A percentile compares a stretch with the other conserved stretches of the same genome.
Conservation (phyloP, 306 rosid species). For the Quercus cerris region DNA sequence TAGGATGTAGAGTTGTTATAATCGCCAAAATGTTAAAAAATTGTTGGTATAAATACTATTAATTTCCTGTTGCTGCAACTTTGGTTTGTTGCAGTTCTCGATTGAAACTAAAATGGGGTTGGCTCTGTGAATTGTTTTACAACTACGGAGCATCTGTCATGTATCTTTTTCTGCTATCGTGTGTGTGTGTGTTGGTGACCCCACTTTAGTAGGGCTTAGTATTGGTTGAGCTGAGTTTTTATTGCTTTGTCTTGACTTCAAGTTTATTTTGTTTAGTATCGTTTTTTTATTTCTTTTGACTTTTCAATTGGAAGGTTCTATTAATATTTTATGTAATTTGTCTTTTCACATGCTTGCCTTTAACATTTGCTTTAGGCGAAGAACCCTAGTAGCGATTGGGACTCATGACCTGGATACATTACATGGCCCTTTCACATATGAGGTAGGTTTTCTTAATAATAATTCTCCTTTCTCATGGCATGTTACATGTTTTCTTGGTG, state of each 20-base stretch:
- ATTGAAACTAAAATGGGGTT: no score
- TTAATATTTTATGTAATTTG: background rate
- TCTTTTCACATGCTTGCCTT: constrained; percentile 14
- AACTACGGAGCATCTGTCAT: background rate
- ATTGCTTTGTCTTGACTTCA: background rate
- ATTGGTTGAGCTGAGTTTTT: background rate
- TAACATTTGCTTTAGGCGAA: constrained; percentile 46
- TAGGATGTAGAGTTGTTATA: no score
- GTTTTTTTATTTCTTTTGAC: background rate
- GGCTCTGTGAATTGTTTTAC: no score
- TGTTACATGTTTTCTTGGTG: constrained; percentile 6
- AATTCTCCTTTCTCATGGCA: background rate
- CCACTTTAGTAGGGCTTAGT: no score
- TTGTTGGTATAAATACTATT: no score
- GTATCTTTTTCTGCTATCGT: background rate
- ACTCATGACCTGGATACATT: constrained; percentile 92
- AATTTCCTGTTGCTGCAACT: no score
- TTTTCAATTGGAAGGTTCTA: background rate
- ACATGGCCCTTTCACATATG: constrained; percentile 83
- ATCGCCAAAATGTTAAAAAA: no score
- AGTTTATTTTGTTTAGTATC: background rate
- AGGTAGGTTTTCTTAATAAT: constrained; percentile 47
- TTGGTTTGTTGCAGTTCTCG: no score
- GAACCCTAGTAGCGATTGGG: constrained; percentile 96
- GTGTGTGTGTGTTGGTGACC: no score